These are phyloP conservation scores for Boletus nobilissimus DNA, from an alignment of 1,284 basidiomycete genomes.

Conservation along the genomic window DNA sequence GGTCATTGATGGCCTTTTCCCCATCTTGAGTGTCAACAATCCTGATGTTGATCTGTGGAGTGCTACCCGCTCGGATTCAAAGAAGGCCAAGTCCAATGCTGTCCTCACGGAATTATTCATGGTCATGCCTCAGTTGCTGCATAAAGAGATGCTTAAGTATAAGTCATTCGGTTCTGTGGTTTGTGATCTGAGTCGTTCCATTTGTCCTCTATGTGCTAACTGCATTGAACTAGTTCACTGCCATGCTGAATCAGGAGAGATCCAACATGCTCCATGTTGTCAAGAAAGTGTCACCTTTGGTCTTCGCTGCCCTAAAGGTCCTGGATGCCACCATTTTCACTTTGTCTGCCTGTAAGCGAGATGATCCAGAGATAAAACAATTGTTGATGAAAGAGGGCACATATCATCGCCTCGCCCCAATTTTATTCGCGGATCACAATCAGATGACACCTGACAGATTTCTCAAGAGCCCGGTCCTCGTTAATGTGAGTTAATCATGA, in stretches of 20 bases:
- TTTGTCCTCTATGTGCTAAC: background rate
- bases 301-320: conserved; percentile 13
- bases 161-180: conserved; percentile 10
- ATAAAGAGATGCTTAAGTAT: background rate
- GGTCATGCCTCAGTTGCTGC: background rate
- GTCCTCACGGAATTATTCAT: background rate
- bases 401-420: background rate
- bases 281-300: conserved; percentile 1
- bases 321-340: background rate
- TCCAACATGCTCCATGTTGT: conserved; percentile 17
- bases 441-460: background rate
- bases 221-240: background rate
- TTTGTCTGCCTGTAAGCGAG: background rate
- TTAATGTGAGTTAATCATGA: background rate
- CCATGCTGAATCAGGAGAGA: conserved; percentile 1
- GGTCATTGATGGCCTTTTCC: conserved; percentile 11
- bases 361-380: background rate
- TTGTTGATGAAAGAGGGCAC: background rate
- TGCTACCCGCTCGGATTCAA: background rate
- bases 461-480: background rate
- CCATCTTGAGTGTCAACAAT: background rate
- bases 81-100: background rate
- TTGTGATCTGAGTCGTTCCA: too few species aligned
- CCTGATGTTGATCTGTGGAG: background rate
- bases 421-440: background rate